Evolutionary conservation across 129 eudicot genomes (phyloP), one percentile per base, ranked within the genome.

Genomic region (Lactuca saligna): DNA sequence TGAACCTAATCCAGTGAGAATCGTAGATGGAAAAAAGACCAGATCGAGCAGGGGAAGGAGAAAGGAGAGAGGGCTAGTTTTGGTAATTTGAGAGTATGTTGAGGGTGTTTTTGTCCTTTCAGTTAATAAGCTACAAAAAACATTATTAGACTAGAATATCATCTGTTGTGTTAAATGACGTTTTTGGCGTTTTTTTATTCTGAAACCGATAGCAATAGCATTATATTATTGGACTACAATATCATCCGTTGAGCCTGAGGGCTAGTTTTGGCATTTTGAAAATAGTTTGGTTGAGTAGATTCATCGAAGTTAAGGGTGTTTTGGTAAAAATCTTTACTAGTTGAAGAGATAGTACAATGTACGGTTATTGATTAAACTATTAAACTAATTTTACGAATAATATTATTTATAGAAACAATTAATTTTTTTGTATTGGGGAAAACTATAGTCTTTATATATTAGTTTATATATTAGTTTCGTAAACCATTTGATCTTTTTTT

Each of bases 1-100:
- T 60, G 65, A 61, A 61, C 65, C 65, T 61, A 7, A 61, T 61
- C 65, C 48, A 61, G 64, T 34, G 51, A 46, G n/a, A 4, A 46
- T 46, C 5, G 51, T n/a, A 46, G 65, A 61, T 61, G 65, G 65
- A 35, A 34, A 61, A 61, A 61, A 8, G 49, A 61, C 29, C 65
- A 61, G 65, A 61, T 61, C 65, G 65, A 60, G 17, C 48, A 12
- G 25, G 44, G 46, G 65, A 35, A 61, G 49, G 65, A 16, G 48
- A 56, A 8, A 25, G 61, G 51, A 14, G 38, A 11, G 2, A 11
- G 12, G 51, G 51, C 4, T 46, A 46, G n/a, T 12, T 46, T 46
- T 46, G 51, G 51, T 10, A 46, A 46, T 46, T 46, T 46, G n/a
- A 12, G 2, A 46, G 3, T 10, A 3, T 46, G 12, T 11, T 11